A percentile compares a stretch with the other conserved stretches of the same genome.
Evolutionary conservation across 139 green algal genomes (phyloP).

Genomic region (Chlamydomonas urium): DNA sequence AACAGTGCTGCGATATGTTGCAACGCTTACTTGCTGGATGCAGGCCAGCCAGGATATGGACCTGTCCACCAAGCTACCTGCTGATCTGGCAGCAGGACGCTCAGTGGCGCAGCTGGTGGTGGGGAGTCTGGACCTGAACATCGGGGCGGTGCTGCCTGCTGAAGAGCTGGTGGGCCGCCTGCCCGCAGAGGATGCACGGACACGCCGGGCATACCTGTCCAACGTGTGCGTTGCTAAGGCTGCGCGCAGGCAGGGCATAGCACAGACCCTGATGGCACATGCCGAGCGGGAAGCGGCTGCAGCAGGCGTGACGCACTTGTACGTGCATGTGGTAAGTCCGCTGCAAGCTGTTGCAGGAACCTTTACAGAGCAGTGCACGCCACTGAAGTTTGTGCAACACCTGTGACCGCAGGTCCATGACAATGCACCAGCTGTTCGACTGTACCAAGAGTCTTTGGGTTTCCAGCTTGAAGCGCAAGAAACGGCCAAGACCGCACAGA

Average conservation of each 20-base stretch:
- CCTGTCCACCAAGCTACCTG: slow-evolving; percentile 53
- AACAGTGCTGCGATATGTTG: no score
- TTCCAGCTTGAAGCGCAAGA: slow-evolving; percentile 5
- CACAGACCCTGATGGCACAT: slow-evolving; percentile 23
- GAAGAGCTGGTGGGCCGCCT: slow-evolving; percentile 65
- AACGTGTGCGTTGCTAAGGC: slow-evolving; percentile 68
- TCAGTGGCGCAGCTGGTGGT: slow-evolving; percentile 45
- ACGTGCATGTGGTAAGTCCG: slow-evolving; percentile 17
- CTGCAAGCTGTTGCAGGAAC: neutral
- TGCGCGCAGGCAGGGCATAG: slow-evolving; percentile 46
- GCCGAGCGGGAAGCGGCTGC: neutral
- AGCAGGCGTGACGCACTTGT: slow-evolving; percentile 1
- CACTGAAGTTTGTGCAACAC: neutral
- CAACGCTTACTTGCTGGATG: no score
- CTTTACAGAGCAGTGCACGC: neutral
- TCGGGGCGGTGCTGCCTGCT: slow-evolving; percentile 56
- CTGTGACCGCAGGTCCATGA: slow-evolving; percentile 1
- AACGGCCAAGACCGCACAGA: neutral
- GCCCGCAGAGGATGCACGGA: slow-evolving; percentile 24
- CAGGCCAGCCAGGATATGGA: slow-evolving; percentile 37
- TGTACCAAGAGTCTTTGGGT: slow-evolving; percentile 5
- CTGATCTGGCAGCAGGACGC: slow-evolving; percentile 21
- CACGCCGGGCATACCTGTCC: slow-evolving; percentile 63
- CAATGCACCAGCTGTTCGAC: neutral
- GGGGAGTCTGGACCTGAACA: slow-evolving; percentile 73